phyloP scores from a whole-genome alignment of 805 yeast species.

The Suhomyces xylopsoci region DNA sequence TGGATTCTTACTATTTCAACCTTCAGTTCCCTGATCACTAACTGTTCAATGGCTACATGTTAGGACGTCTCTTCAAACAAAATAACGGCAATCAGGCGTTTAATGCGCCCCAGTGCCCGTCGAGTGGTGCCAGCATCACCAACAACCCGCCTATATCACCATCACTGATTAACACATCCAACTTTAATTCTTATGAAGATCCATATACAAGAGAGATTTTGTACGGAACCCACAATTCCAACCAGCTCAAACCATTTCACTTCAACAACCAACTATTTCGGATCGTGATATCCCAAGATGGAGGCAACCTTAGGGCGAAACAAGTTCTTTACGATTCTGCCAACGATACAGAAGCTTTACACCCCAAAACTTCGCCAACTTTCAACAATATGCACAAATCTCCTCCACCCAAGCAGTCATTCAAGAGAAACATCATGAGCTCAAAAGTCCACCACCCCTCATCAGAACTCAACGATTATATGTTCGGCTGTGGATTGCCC shows the following conservation, averaged over 20 bases:
- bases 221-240: conserved; percentile 39
- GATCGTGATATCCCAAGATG: conserved; percentile 50
- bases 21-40: background rate
- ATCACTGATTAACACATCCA: conserved; percentile 5
- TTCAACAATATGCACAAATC: background rate
- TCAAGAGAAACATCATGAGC: conserved; percentile 18
- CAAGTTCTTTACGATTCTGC: conserved; percentile 49
- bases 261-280: conserved; percentile 35
- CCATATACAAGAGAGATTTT: conserved; percentile 43
- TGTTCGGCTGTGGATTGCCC: conserved; percentile 58
- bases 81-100: background rate
- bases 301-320: conserved; percentile 44
- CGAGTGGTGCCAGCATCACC: background rate
- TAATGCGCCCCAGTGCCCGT: background rate
- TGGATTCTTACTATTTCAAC: no score
- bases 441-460: conserved; percentile 38
- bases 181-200: conserved; percentile 39
- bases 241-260: conserved; percentile 24
- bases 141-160: conserved; percentile 1
- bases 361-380: background rate
- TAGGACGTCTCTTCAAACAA: conserved; percentile 15
- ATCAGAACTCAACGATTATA: conserved; percentile 47
- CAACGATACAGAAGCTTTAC: conserved; percentile 14
- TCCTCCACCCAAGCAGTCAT: background rate
- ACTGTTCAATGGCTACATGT: conserved; percentile 5